phyloP scores from a whole-genome alignment of 164 flowering plant genomes.

The Kalanchoe fedtschenkoi region DNA sequence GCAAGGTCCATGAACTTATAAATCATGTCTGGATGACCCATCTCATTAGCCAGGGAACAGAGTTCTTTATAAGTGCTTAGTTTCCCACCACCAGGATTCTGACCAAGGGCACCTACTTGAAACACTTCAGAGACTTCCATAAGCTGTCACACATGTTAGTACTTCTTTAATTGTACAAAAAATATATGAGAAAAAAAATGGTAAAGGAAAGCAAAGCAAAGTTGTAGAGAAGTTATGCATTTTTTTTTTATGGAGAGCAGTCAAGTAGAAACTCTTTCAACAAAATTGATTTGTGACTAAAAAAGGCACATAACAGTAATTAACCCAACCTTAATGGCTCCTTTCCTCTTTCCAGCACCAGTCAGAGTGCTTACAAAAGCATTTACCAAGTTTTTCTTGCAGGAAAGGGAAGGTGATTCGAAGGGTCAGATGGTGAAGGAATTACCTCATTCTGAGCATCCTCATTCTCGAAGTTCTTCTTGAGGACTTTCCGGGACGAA shows the following conservation, averaged over 20 bases:
- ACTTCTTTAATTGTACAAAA: slow-evolving; percentile 3
- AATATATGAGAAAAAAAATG: not conserved
- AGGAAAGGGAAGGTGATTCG: too few species aligned
- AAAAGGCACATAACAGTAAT: not conserved
- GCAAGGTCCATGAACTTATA: slow-evolving; percentile 99
- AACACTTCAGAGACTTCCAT: slow-evolving; percentile 92
- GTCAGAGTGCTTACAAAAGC: slow-evolving; percentile 87
- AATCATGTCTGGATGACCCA: slow-evolving; percentile 96
- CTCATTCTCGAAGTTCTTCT: too few species aligned
- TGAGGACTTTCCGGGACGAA: too few species aligned
- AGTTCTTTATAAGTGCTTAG: slow-evolving; percentile 96
- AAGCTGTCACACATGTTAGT: slow-evolving; percentile 37
- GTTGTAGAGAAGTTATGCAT: not conserved
- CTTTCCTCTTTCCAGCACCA: slow-evolving; percentile 91
- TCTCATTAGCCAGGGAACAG: slow-evolving; percentile 88
- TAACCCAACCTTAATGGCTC: slow-evolving; percentile 76
- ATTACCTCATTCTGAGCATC: too few species aligned
- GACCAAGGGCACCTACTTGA: slow-evolving; percentile 86
- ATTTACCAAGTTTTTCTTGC: slow-evolving; percentile 74
- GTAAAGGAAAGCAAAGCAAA: not conserved
- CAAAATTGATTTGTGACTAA: not conserved
- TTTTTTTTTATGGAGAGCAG: not conserved
- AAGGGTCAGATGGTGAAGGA: too few species aligned
- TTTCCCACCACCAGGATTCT: slow-evolving; percentile 80
- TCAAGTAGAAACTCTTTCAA: not conserved